Base-by-base conservation (phyloP, 352 stramenopile genomes). In the Lagenidium sp. region DNA sequence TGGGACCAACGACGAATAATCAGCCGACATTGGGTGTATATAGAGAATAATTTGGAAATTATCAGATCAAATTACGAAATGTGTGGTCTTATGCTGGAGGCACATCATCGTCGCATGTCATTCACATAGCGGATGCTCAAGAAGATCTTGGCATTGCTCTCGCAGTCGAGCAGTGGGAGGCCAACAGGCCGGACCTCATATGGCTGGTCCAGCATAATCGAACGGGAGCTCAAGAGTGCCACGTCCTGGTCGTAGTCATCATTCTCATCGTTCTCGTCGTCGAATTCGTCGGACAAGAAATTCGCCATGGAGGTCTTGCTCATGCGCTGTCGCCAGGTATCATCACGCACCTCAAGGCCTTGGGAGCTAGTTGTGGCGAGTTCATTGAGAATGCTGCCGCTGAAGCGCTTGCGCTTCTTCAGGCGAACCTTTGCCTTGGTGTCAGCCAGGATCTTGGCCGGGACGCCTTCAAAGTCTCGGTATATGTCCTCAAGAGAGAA, bases 401-500 rank as follows among this genome's bases (percentile, higher is more conserved):
- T 57, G n/a, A 86, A 60, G 18, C 81, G 73, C 53, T 90, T 91
- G 42, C 81, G 81, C 8, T 66, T 63, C 54, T 88, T 88, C 46
- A 94, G 47, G 6, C 72, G 70, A 53, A 82, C 57, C 52, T 91
- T 91, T 13, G 75, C 63, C 45, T 71, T 78, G 32, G 71, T 61
- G 47, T 91, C 72, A 20, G 65, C 34, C 30, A 91, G 57, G 13
- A 91, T 55, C 48, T 87, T 84, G 11, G 67, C 68, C 6, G 81
- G 78, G 23, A 94, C 65, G 2, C 71, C 53, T 13, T 87, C 63
- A 39, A 90, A 94, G 24, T 91, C 67, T 28, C 75, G 74, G 47
- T 87, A 91, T 25, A 94, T 85, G n/a, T 94, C 74, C 32, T 94
- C 74, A 41, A 91, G 71, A 18, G 78, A 88, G 32, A 90, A 74